These are phyloP conservation scores for Russula sp. DNA, from an alignment of 768 basidiomycete species.

Conservation along the genomic window DNA sequence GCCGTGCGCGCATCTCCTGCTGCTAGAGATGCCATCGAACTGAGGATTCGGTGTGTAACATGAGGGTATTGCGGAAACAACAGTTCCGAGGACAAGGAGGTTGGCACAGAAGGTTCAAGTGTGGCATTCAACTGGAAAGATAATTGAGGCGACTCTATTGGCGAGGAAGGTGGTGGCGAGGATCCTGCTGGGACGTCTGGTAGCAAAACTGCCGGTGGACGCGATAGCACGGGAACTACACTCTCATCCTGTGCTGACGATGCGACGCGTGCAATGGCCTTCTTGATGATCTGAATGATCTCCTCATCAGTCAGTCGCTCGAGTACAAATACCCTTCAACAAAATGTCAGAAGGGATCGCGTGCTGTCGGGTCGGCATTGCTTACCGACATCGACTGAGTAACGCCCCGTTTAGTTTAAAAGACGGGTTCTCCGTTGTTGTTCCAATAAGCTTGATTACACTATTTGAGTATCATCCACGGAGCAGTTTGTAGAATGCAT, in stretches of 20 bases:
- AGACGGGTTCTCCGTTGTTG: constrained; percentile 86
- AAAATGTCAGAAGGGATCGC: neutral
- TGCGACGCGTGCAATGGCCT: constrained; percentile 38
- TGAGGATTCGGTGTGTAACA: constrained; percentile 40
- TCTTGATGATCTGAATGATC: constrained; percentile 49
- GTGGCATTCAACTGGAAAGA: constrained; percentile 19
- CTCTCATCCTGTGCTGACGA: neutral
- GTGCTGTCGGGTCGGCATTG: constrained; percentile 3
- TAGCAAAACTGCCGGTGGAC: neutral
- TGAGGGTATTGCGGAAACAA: constrained; percentile 30
- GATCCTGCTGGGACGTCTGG: neutral
- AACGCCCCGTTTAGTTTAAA: constrained; percentile 75
- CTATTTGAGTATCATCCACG: neutral
- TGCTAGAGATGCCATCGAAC: constrained; percentile 47
- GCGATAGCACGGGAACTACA: too few species aligned
- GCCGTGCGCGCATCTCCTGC: constrained; percentile 73
- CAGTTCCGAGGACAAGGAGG: neutral
- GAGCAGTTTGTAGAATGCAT: neutral
- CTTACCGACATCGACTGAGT: constrained; percentile 70
- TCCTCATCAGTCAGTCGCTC: constrained; percentile 60
- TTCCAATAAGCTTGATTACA: constrained; percentile 55
- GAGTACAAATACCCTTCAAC: constrained; percentile 61
- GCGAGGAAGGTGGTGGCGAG: constrained; percentile 7
- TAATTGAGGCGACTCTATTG: neutral
- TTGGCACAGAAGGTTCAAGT: neutral